A percentile compares a stretch with the other conserved stretches of the same genome.
These are phyloP conservation scores for Mrakia frigida DNA, from an alignment of 768 basidiomycete species.

Conservation along the genomic window DNA sequence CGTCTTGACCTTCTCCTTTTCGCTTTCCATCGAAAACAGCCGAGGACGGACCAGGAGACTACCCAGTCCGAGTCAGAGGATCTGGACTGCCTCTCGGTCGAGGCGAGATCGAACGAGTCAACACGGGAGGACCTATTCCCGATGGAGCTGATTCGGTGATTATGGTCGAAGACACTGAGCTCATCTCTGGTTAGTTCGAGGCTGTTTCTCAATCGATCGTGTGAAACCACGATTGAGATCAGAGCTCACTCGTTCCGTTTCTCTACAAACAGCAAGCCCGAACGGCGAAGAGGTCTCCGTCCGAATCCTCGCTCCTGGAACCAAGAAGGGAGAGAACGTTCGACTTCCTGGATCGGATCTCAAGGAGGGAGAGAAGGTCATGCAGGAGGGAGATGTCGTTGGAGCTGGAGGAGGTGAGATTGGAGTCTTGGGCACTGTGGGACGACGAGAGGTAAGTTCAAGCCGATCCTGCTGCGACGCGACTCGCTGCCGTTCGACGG, in stretches of 20 bases:
- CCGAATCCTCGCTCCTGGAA: conserved; percentile 59
- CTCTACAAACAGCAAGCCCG: conserved; percentile 38
- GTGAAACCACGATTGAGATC: neutral
- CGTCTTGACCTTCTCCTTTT: neutral
- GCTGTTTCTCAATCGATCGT: neutral
- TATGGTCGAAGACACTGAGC: conserved; percentile 87
- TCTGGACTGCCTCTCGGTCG: conserved; percentile 48
- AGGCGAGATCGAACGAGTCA: conserved; percentile 63
- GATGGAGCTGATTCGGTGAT: conserved; percentile 69
- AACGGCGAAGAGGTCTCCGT: conserved; percentile 67
- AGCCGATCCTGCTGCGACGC: neutral
- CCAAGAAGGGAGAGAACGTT: conserved; percentile 62
- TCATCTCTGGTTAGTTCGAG: conserved; percentile 47
- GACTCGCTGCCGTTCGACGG: neutral
- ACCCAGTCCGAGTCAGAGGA: conserved; percentile 52
- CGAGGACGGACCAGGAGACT: conserved; percentile 59
- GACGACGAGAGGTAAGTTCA: conserved; percentile 57
- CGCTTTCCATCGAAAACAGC: conserved; percentile 49
- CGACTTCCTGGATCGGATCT: conserved; percentile 71
- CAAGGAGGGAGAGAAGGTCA: conserved; percentile 55
- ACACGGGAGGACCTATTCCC: conserved; percentile 79
- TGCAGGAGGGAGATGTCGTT: conserved; percentile 60
- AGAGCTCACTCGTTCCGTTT: neutral
- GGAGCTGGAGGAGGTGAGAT: conserved; percentile 70
- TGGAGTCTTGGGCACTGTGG: conserved; percentile 74